Evolutionary conservation across 2,329 filamentous ascomycete species (phyloP).

Genomic region (Hypoxylon sp.): DNA sequence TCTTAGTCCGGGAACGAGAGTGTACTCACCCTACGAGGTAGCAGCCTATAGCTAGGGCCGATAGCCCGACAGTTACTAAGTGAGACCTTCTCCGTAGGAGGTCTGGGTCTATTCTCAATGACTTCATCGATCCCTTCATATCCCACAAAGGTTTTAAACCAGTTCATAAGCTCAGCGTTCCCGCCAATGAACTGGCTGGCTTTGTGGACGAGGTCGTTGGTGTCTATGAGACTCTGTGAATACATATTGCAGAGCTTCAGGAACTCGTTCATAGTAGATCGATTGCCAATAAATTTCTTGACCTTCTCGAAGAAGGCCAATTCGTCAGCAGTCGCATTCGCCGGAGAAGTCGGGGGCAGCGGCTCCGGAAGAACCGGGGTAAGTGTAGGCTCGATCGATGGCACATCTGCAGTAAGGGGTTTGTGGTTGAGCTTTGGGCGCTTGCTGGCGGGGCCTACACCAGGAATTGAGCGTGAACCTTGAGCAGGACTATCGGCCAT

Average conservation of each 20-base stretch:
- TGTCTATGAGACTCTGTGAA: conserved; percentile 92
- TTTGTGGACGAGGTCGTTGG: conserved; percentile 84
- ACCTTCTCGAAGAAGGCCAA: conserved; percentile 95
- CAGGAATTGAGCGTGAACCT: conserved; percentile 56
- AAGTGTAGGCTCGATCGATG: conserved; percentile 84
- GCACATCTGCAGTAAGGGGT: conserved; percentile 70
- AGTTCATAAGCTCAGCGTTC: conserved; percentile 89
- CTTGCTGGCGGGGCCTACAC: conserved; percentile 65
- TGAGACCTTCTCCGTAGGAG: conserved; percentile 86
- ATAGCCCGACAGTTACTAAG: conserved; percentile 96
- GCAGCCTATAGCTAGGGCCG: conserved; percentile 92
- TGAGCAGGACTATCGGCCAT: conserved; percentile 60
- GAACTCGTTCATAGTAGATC: conserved; percentile 94
- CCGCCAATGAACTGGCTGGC: conserved; percentile 88
- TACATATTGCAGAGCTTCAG: conserved; percentile 97
- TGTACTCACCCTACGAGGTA: conserved; percentile 79
- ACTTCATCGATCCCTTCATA: conserved; percentile 83
- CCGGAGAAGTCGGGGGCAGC: conserved; percentile 80
- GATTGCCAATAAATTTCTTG: conserved; percentile 95
- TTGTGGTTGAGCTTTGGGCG: conserved; percentile 82
- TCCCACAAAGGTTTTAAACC: conserved; percentile 87
- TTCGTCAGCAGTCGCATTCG: conserved; percentile 85
- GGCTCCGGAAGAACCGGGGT: conserved; percentile 91
- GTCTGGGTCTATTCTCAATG: conserved; percentile 82
- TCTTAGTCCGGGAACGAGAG: conserved; percentile 2